phyloP scores from a whole-genome alignment of 73 alveolate species.

The Tetrahymena malaccensis region DNA sequence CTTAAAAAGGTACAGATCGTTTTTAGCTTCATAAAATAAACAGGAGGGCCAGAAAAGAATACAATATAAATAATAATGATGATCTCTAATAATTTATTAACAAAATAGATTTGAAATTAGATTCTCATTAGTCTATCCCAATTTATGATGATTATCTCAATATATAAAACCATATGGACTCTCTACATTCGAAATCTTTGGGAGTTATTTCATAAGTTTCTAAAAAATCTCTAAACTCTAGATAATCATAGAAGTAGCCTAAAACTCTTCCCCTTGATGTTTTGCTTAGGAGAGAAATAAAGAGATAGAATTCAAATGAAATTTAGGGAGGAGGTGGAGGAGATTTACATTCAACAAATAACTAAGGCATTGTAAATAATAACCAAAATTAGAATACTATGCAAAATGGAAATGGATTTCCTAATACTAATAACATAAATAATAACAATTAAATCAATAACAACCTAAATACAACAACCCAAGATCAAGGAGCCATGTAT shows the following conservation, averaged over 20 bases:
- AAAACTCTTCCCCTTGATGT: background rate
- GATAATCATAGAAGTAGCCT: background rate
- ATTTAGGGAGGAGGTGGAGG: background rate
- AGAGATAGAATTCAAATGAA: background rate
- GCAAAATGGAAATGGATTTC: background rate
- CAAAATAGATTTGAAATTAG: background rate
- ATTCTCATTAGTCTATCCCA: background rate
- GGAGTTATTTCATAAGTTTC: background rate
- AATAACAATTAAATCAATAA: background rate
- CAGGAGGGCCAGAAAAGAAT: background rate
- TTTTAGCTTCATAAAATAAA: background rate
- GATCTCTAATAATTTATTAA: background rate
- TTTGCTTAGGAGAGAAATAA: background rate
- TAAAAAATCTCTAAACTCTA: background rate
- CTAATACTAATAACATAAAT: background rate
- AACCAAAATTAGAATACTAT: background rate
- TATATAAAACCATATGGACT: background rate
- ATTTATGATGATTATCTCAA: background rate
- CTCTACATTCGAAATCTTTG: background rate
- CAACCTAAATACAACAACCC: background rate
- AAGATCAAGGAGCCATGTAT: background rate
- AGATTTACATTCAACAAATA: background rate
- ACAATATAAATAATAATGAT: background rate
- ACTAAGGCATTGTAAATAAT: background rate
- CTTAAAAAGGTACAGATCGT: background rate